Percentiles rank a stretch among this genome's conserved stretches.
These are phyloP conservation scores for Gilbertella persicaria DNA, from an alignment of 371 early-diverging fungal species.

Conservation along the genomic window DNA sequence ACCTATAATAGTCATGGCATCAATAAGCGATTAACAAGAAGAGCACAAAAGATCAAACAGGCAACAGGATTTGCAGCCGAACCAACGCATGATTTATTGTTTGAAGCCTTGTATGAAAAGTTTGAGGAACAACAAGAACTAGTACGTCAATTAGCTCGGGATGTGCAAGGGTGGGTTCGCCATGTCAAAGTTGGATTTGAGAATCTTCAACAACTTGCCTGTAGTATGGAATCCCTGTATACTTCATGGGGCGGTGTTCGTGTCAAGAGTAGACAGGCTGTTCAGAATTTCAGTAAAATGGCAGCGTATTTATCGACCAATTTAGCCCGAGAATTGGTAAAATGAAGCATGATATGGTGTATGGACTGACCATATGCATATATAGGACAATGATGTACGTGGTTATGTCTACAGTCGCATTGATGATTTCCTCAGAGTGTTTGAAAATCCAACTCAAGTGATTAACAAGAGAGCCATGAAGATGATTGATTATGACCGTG, in stretches of 20 bases:
- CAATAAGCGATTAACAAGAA: conserved; percentile 66
- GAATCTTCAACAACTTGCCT: conserved; percentile 55
- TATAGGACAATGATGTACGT: conserved; percentile 29
- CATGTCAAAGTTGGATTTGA: conserved; percentile 65
- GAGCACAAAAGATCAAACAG: conserved; percentile 47
- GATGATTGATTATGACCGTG: conserved; percentile 75
- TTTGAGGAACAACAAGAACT: conserved; percentile 62
- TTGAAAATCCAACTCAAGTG: conserved; percentile 70
- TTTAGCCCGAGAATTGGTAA: conserved; percentile 44
- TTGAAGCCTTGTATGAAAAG: conserved; percentile 59
- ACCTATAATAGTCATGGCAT: conserved; percentile 56
- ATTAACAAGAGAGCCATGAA: conserved; percentile 80
- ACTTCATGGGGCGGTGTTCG: conserved; percentile 43
- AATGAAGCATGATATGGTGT: not conserved
- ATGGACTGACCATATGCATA: not conserved
- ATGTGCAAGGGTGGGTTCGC: conserved; percentile 59
- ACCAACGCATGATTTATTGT: conserved; percentile 58
- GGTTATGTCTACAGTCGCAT: conserved; percentile 57
- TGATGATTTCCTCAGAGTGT: conserved; percentile 59
- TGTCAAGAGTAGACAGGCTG: conserved; percentile 33
- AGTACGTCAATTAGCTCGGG: conserved; percentile 52
- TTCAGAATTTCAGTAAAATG: conserved; percentile 34
- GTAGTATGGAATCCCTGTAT: conserved; percentile 62
- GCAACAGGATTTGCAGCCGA: conserved; percentile 42
- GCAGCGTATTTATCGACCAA: conserved; percentile 25